phyloP scores from a whole-genome alignment of 2,329 filamentous ascomycete species.

The Colletotrichum sp. region DNA sequence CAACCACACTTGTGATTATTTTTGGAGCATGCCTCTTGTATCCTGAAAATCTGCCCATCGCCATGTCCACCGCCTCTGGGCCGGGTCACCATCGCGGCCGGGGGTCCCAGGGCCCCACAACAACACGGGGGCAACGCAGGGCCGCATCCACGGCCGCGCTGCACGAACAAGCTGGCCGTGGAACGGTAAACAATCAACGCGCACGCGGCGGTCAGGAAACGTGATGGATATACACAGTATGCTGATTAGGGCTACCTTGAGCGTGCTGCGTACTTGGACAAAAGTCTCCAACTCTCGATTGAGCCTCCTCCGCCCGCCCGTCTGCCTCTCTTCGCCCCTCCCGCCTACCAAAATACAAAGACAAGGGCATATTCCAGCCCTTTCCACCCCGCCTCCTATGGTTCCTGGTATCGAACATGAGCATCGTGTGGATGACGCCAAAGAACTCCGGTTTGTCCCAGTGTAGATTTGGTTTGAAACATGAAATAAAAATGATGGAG shows the following conservation, averaged over 20 bases:
- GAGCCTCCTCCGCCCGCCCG: background rate
- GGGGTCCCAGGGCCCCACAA: background rate
- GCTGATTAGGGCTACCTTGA: slow-evolving; percentile 17
- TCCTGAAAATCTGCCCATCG: background rate
- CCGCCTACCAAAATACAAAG: background rate
- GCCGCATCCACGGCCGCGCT: slow-evolving; percentile 17
- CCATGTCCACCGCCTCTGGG: background rate
- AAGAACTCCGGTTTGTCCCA: slow-evolving; percentile 18
- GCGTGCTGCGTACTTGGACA: slow-evolving; percentile 7
- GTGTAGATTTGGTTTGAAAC: slow-evolving; percentile 1
- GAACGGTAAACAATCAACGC: slow-evolving; percentile 11
- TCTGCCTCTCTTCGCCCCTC: background rate
- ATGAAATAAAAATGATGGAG: background rate
- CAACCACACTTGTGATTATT: background rate
- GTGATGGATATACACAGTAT: slow-evolving; percentile 9
- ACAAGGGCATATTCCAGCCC: background rate
- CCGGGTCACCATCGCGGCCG: background rate
- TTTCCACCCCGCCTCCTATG: background rate
- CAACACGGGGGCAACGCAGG: background rate
- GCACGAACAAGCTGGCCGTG: slow-evolving; percentile 2
- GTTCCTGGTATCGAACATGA: slow-evolving; percentile 24
- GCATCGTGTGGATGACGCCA: slow-evolving; percentile 21
- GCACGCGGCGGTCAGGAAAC: background rate
- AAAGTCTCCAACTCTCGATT: background rate
- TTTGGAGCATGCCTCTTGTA: background rate